Evolutionary conservation across 2,329 filamentous ascomycete species (phyloP), one percentile per base, ranked within the genome.

Genomic region (Emydomyces testavorans): DNA sequence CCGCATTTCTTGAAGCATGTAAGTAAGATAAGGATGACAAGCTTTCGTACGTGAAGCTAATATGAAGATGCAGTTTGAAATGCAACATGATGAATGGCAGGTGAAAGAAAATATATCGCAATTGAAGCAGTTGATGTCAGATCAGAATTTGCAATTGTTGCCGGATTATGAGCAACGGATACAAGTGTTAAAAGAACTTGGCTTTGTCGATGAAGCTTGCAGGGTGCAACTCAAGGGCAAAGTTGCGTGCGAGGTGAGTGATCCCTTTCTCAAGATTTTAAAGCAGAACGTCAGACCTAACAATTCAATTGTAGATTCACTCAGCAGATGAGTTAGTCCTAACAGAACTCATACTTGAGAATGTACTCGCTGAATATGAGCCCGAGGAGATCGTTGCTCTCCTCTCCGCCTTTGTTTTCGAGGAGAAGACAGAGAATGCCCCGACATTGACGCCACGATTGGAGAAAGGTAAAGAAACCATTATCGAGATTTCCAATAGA

Each of bases 121-220:
- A 52, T 74, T 98, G 50, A 86, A 89, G 52, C 83, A 87, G 60
- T 75, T 90, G 23, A 87, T 96, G 68, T 95, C 92, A 1, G 88
- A 96, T 63, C 90, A 96, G 63, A 96, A 96, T 61, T 78, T 98
- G 2, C 89, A 95, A 61, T 77, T 98, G 3, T 77, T 98, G 7
- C 92, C 92, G 0, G 92, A 98, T 66, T 98, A 98, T 62, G 85
- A 96, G 61, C 92, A 96, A 67, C 83, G 92, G 42, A 86, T 96
- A 31, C 80, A 83, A 53, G 92, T 98, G 0, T 75, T 98, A 38
- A 89, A 86, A 62, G 89, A 96, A 56, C 77, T 98, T 6, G 83
- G 80, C 4, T 98, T 98, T 63, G 84, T 98, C 56, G 92, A 98
- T 59, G 80, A 84, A 3, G 80, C 83, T 37, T 82, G 82, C 3